Conservation (phyloP, 176 grass and related monocot species). For the Chloris gayana region DNA sequence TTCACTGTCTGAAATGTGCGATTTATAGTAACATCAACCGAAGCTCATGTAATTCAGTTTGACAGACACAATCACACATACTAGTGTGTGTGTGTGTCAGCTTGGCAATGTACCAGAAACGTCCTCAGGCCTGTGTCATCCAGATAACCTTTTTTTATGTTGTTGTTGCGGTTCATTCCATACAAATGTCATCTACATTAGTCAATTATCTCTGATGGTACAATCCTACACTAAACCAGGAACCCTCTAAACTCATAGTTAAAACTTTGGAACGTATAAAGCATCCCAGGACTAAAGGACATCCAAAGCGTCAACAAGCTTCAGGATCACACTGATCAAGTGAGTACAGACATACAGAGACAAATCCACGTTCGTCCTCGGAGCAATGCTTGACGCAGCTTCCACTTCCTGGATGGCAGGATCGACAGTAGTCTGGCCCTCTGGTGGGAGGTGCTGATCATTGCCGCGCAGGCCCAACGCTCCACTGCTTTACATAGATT, state of each 20-base stretch:
- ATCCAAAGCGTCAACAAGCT: neutral
- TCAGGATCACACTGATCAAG: neutral
- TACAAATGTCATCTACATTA: too few species aligned
- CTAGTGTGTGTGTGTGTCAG: too few species aligned
- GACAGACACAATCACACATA: too few species aligned
- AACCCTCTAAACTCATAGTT: neutral
- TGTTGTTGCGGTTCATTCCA: too few species aligned
- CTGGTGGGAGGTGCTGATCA: neutral
- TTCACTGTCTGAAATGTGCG: too few species aligned
- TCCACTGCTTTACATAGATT: neutral
- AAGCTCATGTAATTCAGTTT: too few species aligned
- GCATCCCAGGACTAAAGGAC: neutral
- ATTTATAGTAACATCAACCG: too few species aligned
- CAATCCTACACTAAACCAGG: neutral
- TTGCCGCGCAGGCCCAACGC: neutral
- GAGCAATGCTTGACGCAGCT: neutral
- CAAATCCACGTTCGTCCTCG: neutral
- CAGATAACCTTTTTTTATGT: too few species aligned
- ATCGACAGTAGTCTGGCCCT: neutral
- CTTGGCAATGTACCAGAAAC: too few species aligned
- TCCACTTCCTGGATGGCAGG: neutral
- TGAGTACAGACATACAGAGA: neutral
- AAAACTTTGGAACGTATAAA: neutral
- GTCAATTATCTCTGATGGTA: neutral
- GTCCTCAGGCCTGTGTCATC: too few species aligned